Conservation (phyloP, 805 yeast species). For the Kuraishia piskuri region DNA sequence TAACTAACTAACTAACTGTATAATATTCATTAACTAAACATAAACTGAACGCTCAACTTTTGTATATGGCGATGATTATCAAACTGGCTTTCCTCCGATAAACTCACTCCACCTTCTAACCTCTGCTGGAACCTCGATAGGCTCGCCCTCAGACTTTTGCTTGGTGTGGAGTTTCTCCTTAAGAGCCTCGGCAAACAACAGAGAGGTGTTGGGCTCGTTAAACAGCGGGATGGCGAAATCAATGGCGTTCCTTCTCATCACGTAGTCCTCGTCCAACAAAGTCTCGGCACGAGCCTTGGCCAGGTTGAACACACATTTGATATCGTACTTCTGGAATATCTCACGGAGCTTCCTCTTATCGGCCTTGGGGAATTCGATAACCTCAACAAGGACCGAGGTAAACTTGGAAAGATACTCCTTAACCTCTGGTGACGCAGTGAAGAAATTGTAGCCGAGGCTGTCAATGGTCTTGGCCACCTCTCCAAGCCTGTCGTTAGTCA, state of each 20-base stretch:
- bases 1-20: no score
- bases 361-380: constrained; percentile 84
- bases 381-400: constrained; percentile 38
- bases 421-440: constrained; percentile 67
- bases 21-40: not conserved
- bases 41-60: not conserved
- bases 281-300: constrained; percentile 86
- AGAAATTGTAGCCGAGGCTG: constrained; percentile 73
- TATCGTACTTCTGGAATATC: constrained; percentile 79
- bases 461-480: constrained; percentile 62
- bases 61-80: constrained; percentile 7
- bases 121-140: constrained; percentile 66
- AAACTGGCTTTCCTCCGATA: constrained; percentile 87
- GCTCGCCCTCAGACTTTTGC: constrained; percentile 29
- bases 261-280: constrained; percentile 81
- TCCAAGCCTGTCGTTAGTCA: constrained; percentile 61
- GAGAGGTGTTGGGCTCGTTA: constrained; percentile 92
- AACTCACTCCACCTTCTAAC: constrained; percentile 96
- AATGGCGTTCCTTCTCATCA: constrained; percentile 98
- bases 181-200: constrained; percentile 78
- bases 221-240: constrained; percentile 95
- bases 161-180: constrained; percentile 55
- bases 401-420: constrained; percentile 55
- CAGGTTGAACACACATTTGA: constrained; percentile 84
- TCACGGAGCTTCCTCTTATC: constrained; percentile 93